Evolutionary conservation across 129 eudicot genomes (phyloP).

Genomic region (Ambrosia artemisiifolia): DNA sequence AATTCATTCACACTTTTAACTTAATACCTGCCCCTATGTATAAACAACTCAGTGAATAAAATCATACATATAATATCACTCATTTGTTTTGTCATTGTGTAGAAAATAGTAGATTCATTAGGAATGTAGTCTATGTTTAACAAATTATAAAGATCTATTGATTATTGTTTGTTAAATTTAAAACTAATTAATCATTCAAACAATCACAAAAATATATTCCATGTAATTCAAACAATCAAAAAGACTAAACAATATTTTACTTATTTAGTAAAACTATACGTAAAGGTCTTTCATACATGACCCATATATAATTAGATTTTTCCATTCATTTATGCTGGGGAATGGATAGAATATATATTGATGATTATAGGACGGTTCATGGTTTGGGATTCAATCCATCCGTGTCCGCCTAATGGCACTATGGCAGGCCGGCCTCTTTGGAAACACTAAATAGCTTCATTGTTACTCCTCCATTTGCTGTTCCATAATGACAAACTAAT

Average conservation of each 20-base stretch:
- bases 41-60: no score
- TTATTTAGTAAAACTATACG: background rate
- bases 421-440: background rate
- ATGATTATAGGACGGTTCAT: background rate
- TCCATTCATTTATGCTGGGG: background rate
- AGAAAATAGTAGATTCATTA: no score
- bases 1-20: no score
- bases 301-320: background rate
- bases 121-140: no score
- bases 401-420: conserved; percentile 2
- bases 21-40: no score
- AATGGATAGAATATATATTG: conserved; percentile 1
- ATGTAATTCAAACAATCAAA: background rate
- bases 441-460: background rate
- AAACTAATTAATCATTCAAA: no score
- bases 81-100: no score
- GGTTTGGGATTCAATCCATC: background rate
- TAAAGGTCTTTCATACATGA: background rate
- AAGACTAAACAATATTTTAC: background rate
- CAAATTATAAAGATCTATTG: no score
- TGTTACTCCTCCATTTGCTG: conserved; percentile 19
- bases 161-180: no score
- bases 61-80: no score
- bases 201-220: background rate
- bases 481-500: background rate